Evolutionary conservation across 768 basidiomycete genomes (phyloP).

Genomic region (Phaeotremella fagi): DNA sequence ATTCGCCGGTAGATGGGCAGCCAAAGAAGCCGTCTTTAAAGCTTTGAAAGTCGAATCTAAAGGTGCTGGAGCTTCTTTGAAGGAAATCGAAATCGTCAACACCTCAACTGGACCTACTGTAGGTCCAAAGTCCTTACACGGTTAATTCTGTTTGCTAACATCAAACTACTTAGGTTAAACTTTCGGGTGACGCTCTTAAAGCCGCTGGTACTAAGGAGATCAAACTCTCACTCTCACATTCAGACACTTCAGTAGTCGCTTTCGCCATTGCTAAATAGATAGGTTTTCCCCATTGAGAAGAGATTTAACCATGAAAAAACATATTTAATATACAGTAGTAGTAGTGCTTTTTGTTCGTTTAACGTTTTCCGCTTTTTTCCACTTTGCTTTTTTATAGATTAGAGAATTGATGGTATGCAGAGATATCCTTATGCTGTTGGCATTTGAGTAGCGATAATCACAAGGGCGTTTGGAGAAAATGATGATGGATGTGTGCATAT

Average conservation of each 20-base stretch:
- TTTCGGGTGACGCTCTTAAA: slow-evolving; percentile 59
- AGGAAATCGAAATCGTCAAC: slow-evolving; percentile 92
- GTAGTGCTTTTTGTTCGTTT: no score
- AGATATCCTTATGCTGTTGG: no score
- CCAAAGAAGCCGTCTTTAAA: slow-evolving; percentile 94
- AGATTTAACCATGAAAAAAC: no score
- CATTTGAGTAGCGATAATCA: no score
- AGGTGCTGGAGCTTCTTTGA: slow-evolving; percentile 91
- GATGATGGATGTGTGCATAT: no score
- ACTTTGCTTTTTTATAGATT: no score
- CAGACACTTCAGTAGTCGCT: slow-evolving; percentile 62
- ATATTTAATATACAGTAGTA: no score
- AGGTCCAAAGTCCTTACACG: slow-evolving; percentile 45
- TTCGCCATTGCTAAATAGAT: slow-evolving; percentile 47
- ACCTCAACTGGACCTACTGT: slow-evolving; percentile 70
- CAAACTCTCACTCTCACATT: slow-evolving; percentile 85
- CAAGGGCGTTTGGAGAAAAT: no score
- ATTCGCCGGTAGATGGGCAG: slow-evolving; percentile 94
- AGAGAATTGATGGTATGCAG: no score
- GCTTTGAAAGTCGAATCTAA: slow-evolving; percentile 81
- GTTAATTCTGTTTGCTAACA: background rate
- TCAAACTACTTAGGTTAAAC: slow-evolving; percentile 27
- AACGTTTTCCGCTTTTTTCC: no score
- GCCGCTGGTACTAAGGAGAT: slow-evolving; percentile 71
- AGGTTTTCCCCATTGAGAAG: background rate